Percentiles rank a stretch among this genome's conserved stretches.
Conservation (phyloP, 2,329 filamentous ascomycete genomes). For the Aspergillus awamori region DNA sequence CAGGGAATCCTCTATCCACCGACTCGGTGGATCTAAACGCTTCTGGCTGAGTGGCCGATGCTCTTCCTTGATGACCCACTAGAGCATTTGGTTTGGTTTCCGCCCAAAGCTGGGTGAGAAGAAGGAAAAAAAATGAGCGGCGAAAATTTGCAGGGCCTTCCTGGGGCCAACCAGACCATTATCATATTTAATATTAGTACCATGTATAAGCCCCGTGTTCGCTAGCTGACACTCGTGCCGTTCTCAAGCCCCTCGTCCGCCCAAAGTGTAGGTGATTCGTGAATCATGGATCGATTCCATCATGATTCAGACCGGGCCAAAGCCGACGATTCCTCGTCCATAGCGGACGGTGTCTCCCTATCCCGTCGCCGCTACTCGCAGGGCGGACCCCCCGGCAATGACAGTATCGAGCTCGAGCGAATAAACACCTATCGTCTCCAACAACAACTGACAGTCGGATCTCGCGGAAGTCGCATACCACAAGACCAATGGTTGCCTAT, state of each 20-base stretch:
- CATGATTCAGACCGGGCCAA: not conserved
- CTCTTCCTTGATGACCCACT: not conserved
- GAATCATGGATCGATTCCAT: not conserved
- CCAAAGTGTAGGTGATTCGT: not conserved
- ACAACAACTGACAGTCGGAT: constrained; percentile 24
- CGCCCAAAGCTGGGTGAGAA: not conserved
- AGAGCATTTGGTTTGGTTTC: not conserved
- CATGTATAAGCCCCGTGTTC: not conserved
- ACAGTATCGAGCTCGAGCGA: constrained; percentile 19
- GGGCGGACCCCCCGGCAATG: not conserved
- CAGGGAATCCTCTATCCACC: not conserved
- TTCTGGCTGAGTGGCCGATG: not conserved
- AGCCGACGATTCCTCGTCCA: not conserved
- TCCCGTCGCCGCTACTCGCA: not conserved
- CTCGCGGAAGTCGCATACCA: constrained; percentile 19
- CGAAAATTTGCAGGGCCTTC: not conserved
- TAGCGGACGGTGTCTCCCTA: not conserved
- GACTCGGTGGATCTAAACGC: not conserved
- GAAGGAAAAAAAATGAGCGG: not conserved
- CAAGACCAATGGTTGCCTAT: constrained; percentile 22
- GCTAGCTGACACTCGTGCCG: not conserved
- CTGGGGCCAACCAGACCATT: not conserved
- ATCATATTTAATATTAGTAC: not conserved
- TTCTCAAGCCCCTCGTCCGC: no score
- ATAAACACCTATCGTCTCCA: constrained; percentile 25